phyloP scores from a whole-genome alignment of 208 protist species.

The Acanthamoeba sp. region DNA sequence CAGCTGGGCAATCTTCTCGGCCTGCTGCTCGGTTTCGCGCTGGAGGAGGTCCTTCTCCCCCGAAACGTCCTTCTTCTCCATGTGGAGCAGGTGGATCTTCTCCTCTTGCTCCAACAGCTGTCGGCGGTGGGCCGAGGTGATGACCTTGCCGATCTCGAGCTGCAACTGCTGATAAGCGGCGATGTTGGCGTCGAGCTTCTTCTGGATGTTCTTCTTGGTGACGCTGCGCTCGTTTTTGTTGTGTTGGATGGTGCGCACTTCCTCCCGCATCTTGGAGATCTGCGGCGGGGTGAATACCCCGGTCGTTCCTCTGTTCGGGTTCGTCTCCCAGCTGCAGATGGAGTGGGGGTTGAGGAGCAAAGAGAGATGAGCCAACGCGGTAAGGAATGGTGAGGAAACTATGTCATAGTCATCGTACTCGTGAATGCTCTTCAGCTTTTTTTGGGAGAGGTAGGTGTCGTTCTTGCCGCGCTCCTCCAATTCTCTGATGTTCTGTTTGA shows the following conservation, averaged over 20 bases:
- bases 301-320: constrained; percentile 4
- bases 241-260: constrained; percentile 45
- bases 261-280: constrained; percentile 63
- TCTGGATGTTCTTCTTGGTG: constrained; percentile 19
- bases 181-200: constrained; percentile 22
- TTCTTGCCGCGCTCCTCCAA: constrained; percentile 24
- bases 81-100: constrained; percentile 53
- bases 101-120: constrained; percentile 59
- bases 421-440: constrained; percentile 41
- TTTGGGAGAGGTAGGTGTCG: neutral
- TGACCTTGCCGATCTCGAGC: neutral
- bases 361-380: no score
- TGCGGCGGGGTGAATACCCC: constrained; percentile 60
- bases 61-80: constrained; percentile 49
- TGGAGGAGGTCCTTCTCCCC: constrained; percentile 29
- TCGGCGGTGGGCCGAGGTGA: constrained; percentile 41
- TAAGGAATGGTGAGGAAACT: no score
- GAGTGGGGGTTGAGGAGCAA: no score
- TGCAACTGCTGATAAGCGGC: constrained; percentile 30
- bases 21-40: neutral
- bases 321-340: constrained; percentile 20
- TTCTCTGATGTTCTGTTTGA: constrained; percentile 34
- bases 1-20: constrained; percentile 12
- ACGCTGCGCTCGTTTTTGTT: constrained; percentile 61
- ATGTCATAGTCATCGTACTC: neutral